Base-by-base conservation (phyloP, 805 yeast genomes). In the Ogataea ramenticola region DNA sequence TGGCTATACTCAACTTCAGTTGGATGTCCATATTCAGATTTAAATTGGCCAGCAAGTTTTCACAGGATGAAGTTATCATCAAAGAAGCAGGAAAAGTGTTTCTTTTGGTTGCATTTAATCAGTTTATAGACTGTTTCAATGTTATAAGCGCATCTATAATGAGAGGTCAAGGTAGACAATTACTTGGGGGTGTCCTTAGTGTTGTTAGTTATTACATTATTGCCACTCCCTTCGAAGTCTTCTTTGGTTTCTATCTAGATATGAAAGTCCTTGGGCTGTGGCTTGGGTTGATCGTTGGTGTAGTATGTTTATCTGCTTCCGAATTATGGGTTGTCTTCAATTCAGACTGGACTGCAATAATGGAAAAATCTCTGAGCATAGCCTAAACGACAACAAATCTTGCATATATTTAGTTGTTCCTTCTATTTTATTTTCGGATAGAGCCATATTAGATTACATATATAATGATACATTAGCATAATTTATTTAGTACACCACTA, bases 131-230 rank as follows among this genome's bases (percentile, higher is more conserved):
- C 48, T 68, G 71, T 43, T 52, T 73, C 40, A 60, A 74, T 22
- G 69, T 77, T 43, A 54, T 71, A 6, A 61, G 74, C 36, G 71
- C 71, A 1, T 78, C 79, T 0, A 56, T 74, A 4, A 63, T 75
- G 48, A 57, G 80, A 48, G 79, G 80, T 20, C 80, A 75, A 52
- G 80, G 80, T 5, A 54, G 80, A 49, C 81, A 75, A 51, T 65
- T 65, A 46, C 68, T 75, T 34, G 81, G 80, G 1, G 77, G 79
- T 1, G 53, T 65, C 37, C 56, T 74, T 43, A 73, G 72, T 53
- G 46, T 75, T 21, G 48, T 72, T 17, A 62, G 72, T 41, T 76
- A 74, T 50, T 76, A 76, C 50, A 47, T 66, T 6, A 56, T 76
- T 41, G 80, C 78, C 2, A 60, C 74, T 36, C 82, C 82, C 1